These are phyloP conservation scores for Kwoniella shandongensis DNA, from an alignment of 768 basidiomycete genomes.

Conservation along the genomic window DNA sequence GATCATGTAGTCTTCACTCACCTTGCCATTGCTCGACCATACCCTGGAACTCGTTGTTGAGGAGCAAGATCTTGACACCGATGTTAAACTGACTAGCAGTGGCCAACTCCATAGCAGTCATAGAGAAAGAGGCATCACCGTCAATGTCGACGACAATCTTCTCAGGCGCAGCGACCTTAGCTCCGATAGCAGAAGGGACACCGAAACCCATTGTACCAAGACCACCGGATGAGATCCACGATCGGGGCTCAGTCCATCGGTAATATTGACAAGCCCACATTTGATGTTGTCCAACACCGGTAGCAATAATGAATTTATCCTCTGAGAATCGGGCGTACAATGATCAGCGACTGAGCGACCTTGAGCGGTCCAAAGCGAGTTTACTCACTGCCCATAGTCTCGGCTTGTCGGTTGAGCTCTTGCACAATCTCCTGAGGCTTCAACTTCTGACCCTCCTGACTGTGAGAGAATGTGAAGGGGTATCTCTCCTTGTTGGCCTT, in stretches of 20 bases:
- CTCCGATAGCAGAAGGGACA: slow-evolving; percentile 88
- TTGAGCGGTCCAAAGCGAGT: background rate
- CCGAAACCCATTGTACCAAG: slow-evolving; percentile 99
- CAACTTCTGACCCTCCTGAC: slow-evolving; percentile 64
- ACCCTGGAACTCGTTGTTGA: slow-evolving; percentile 98
- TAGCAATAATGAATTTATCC: slow-evolving; percentile 81
- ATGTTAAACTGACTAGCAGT: slow-evolving; percentile 89
- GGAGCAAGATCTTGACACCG: slow-evolving; percentile 87
- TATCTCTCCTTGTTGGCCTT: slow-evolving; percentile 78
- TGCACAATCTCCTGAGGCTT: slow-evolving; percentile 98
- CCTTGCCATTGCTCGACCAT: slow-evolving; percentile 99
- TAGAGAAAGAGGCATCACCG: slow-evolving; percentile 96
- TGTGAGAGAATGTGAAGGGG: slow-evolving; percentile 83
- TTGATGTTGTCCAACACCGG: slow-evolving; percentile 98
- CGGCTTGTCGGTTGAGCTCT: slow-evolving; percentile 76
- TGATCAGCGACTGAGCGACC: slow-evolving; percentile 6
- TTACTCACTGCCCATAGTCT: slow-evolving; percentile 56
- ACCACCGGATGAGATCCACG: slow-evolving; percentile 91
- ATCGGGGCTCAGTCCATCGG: slow-evolving; percentile 81
- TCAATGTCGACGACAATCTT: slow-evolving; percentile 96
- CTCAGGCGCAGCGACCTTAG: slow-evolving; percentile 90
- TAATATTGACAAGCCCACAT: slow-evolving; percentile 99
- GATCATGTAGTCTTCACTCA: too few relatives aligned
- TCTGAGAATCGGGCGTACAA: slow-evolving; percentile 52
- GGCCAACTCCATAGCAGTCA: slow-evolving; percentile 99